phyloP scores from a whole-genome alignment of 148 eudicot species.

The Amaranthus cruentus region DNA sequence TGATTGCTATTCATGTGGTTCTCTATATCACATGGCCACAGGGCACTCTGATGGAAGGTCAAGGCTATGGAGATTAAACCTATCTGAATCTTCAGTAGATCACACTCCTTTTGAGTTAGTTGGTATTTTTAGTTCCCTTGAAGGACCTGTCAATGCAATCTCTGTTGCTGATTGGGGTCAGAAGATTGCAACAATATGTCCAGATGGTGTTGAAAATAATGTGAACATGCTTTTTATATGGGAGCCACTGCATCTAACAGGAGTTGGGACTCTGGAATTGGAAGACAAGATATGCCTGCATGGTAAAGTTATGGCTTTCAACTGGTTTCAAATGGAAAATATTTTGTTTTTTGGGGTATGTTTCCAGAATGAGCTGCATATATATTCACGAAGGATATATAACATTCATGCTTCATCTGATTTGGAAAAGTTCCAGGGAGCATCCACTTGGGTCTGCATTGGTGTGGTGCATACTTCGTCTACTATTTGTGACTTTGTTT shows the following conservation, averaged over 20 bases:
- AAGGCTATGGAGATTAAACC: slow-evolving; percentile 72
- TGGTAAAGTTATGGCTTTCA: slow-evolving; percentile 47
- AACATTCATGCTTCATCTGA: slow-evolving; percentile 30
- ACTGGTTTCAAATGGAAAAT: slow-evolving; percentile 66
- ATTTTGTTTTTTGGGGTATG: slow-evolving; percentile 75
- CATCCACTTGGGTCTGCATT: slow-evolving; percentile 67
- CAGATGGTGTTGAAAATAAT: slow-evolving; percentile 28
- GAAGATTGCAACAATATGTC: slow-evolving; percentile 65
- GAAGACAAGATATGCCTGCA: slow-evolving; percentile 59
- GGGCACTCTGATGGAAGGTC: slow-evolving; percentile 71
- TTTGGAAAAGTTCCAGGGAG: slow-evolving; percentile 31
- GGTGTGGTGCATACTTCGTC: slow-evolving; percentile 38
- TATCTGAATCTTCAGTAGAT: slow-evolving; percentile 31
- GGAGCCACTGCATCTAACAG: slow-evolving; percentile 51
- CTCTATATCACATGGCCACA: slow-evolving; percentile 70
- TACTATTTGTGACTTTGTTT: slow-evolving; percentile 50
- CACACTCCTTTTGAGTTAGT: slow-evolving; percentile 66
- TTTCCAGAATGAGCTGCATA: slow-evolving; percentile 60
- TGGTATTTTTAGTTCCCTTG: slow-evolving; percentile 56
- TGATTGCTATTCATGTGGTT: slow-evolving; percentile 28
- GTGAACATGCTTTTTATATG: slow-evolving; percentile 48
- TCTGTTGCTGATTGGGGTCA: slow-evolving; percentile 65
- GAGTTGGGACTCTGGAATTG: slow-evolving; percentile 52
- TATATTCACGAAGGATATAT: slow-evolving; percentile 53
- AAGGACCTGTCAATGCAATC: slow-evolving; percentile 50